A percentile compares a stretch with the other conserved stretches of the same genome.
Conservation (phyloP, 768 basidiomycete species). For the Rhodocollybia butyracea region DNA sequence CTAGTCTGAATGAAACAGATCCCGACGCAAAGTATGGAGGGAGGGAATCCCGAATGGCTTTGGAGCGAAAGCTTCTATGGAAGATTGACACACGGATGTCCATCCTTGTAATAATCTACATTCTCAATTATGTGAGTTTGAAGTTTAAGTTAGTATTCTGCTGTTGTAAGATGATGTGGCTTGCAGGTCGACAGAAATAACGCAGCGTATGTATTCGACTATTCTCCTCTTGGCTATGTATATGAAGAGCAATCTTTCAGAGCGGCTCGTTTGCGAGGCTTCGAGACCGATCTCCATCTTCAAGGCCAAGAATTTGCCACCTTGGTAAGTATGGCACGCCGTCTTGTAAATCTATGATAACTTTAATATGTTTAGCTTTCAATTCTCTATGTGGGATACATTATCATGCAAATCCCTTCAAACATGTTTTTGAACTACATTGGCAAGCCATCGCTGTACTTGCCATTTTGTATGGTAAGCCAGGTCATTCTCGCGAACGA, state of each 20-base stretch:
- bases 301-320: slow-evolving; percentile 65
- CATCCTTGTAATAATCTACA: slow-evolving; percentile 49
- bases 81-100: slow-evolving; percentile 59
- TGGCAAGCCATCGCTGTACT: slow-evolving; percentile 52
- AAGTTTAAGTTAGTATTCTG: too few species aligned
- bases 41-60: slow-evolving; percentile 35
- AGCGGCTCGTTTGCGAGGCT: slow-evolving; percentile 68
- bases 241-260: slow-evolving; percentile 39
- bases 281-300: slow-evolving; percentile 63
- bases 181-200: slow-evolving; percentile 74
- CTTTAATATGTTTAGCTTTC: too few species aligned
- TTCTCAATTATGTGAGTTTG: slow-evolving; percentile 47
- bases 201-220: slow-evolving; percentile 43
- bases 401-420: slow-evolving; percentile 41
- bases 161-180: too few species aligned
- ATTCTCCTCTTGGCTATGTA: not conserved
- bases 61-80: slow-evolving; percentile 51
- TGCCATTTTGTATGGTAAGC: slow-evolving; percentile 43
- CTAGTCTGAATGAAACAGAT: slow-evolving; percentile 7
- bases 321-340: too few species aligned
- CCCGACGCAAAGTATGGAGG: slow-evolving; percentile 48
- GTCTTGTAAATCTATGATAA: too few species aligned
- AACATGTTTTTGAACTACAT: slow-evolving; percentile 58
- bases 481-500: not conserved
- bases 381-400: slow-evolving; percentile 18